Base-by-base conservation (phyloP, 2,329 filamentous ascomycete species). In the Trichoderma sp. region DNA sequence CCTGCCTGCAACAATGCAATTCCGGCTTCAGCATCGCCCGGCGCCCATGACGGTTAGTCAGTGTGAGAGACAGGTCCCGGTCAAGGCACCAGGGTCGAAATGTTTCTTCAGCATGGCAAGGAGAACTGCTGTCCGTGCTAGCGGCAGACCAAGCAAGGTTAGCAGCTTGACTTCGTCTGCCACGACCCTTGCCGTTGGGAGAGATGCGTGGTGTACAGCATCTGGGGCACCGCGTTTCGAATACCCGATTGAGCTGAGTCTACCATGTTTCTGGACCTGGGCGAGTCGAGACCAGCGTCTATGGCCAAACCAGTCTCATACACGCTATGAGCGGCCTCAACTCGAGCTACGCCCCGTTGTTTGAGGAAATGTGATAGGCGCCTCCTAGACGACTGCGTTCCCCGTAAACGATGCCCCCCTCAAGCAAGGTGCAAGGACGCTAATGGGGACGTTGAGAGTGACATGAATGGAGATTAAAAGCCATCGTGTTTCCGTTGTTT, bases 401-500 rank as follows among this genome's bases (percentile, higher is more conserved):
- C 73, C 70, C 65, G 71, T 68, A 64, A 65, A 39, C 55, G 57
- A 39, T 55, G 36, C 28, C 55, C 43, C 50, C 64, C 64, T 66
- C 66, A 47, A 32, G 20, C 70, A 28, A 67, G 36, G 63, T 68
- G 65, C 55, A 43, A 50, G 9, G 61, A 58, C 59, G 58, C 58
- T 43, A 63, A 47, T 55, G 43, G 17, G 23, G 36, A 20, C n/a
- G 47, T 47, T 20, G 68, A 66, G 61, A 36, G 34, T 11, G 43
- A 36, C 68, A 36, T 61, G 61, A 59, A 65, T 50, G 32, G 59
- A 66, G 68, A 66, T 70, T 74, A 73, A 74, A 71, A 71, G 65
- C 68, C 82, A 78, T 75, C 71, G 72, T 74, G 76, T 71, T 72
- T 71, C 71, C 58, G 61, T 69, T 68, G 57, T 74, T 73, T 73